Conservation (phyloP, 106 monocot genomes). For the Amphibolis antarctica region DNA sequence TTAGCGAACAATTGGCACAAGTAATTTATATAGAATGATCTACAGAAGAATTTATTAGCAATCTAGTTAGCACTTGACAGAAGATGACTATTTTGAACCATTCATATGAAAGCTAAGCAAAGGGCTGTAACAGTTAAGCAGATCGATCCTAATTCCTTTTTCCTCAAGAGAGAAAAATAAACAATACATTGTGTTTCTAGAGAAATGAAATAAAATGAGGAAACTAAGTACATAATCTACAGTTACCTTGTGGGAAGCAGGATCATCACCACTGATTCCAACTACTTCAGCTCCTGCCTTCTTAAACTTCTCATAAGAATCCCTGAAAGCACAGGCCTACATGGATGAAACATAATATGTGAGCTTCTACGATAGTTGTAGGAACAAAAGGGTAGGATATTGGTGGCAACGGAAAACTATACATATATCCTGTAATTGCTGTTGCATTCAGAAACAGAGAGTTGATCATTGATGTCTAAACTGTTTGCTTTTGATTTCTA, state of each 20-base stretch:
- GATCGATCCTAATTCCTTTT: not conserved
- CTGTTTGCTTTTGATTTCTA: too few relatives aligned
- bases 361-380: not conserved
- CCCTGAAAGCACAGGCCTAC: slow-evolving; percentile 93
- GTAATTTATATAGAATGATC: too few relatives aligned
- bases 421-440: too few relatives aligned
- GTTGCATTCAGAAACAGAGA: too few relatives aligned
- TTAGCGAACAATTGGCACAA: too few relatives aligned
- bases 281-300: slow-evolving; percentile 93
- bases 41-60: too few relatives aligned
- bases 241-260: slow-evolving; percentile 78
- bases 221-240: not conserved
- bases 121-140: too few relatives aligned
- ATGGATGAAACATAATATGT: not conserved
- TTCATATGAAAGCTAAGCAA: too few relatives aligned
- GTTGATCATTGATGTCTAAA: too few relatives aligned
- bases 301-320: slow-evolving; percentile 98
- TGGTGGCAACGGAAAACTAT: not conserved
- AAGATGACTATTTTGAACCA: too few relatives aligned
- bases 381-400: not conserved
- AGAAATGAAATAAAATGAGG: not conserved
- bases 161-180: not conserved
- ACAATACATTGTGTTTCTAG: too few relatives aligned
- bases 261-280: slow-evolving; percentile 83
- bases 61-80: too few relatives aligned